These are phyloP conservation scores for Colletotrichum sp. DNA, from an alignment of 2,329 filamentous ascomycete genomes.

Conservation along the genomic window DNA sequence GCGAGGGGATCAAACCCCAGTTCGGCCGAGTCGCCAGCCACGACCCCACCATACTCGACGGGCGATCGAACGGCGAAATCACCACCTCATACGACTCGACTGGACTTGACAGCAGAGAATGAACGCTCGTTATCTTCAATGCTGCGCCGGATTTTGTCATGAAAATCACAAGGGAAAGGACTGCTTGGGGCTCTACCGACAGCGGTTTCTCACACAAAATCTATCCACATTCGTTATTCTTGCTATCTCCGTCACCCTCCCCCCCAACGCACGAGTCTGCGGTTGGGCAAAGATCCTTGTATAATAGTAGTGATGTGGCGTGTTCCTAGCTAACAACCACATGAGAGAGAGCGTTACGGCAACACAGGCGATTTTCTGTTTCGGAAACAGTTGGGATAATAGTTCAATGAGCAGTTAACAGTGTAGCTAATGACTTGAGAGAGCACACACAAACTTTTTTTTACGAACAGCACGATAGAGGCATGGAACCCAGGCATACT, in stretches of 20 bases:
- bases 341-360: neutral
- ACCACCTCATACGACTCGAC: neutral
- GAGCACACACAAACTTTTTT: neutral
- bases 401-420: neutral
- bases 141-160: slow-evolving; percentile 9
- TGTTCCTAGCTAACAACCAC: neutral
- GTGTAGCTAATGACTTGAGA: neutral
- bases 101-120: slow-evolving; percentile 11
- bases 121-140: neutral
- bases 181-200: neutral
- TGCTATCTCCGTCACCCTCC: neutral
- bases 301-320: slow-evolving; percentile 17
- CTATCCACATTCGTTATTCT: slow-evolving; percentile 16
- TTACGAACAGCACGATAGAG: neutral
- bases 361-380: neutral
- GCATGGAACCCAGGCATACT: neutral
- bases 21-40: neutral
- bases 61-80: neutral
- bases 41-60: neutral
- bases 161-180: neutral
- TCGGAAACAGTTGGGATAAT: neutral
- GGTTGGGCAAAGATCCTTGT: neutral
- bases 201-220: slow-evolving; percentile 11
- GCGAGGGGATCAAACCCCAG: neutral
- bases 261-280: neutral